Conservation (phyloP, 169 alveolate genomes). For the Pseudocohnilembus persalinus region DNA sequence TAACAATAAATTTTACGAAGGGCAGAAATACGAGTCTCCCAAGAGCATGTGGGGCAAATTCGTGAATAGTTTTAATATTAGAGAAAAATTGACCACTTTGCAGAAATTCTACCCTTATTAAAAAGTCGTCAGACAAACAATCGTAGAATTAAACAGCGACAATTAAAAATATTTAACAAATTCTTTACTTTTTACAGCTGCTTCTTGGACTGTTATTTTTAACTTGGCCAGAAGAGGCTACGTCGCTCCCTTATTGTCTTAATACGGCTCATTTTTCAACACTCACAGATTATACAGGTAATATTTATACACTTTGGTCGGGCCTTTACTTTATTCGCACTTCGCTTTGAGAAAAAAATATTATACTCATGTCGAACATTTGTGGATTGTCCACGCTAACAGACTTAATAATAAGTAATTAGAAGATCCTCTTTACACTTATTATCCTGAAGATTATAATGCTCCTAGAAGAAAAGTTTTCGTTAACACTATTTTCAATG, state of each 20-base stretch:
- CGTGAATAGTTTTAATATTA: neutral
- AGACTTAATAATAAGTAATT: constrained; percentile 13
- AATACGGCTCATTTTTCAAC: constrained; percentile 18
- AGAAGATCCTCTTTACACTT: constrained; percentile 31
- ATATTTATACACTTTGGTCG: constrained; percentile 17
- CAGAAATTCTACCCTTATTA: constrained; percentile 25
- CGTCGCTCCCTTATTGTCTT: constrained; percentile 12
- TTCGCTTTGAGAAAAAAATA: neutral
- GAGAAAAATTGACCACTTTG: neutral
- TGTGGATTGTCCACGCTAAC: constrained; percentile 21
- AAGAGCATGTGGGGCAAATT: constrained; percentile 2
- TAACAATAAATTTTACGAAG: constrained; percentile 15
- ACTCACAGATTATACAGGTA: constrained; percentile 27
- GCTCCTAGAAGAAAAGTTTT: constrained; percentile 17
- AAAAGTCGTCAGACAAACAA: constrained; percentile 6
- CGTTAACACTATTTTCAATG: constrained; percentile 19
- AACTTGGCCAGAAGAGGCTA: constrained; percentile 16
- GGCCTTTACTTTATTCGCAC: constrained; percentile 6
- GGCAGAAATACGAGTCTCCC: constrained; percentile 23
- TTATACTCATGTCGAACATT: constrained; percentile 25
- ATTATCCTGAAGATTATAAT: constrained; percentile 16
- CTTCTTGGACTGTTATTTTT: constrained; percentile 17
- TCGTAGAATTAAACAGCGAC: constrained; percentile 1
- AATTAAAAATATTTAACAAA: neutral
- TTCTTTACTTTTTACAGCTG: constrained; percentile 25